Evolutionary conservation across 2,329 filamentous ascomycete genomes (phyloP), one percentile per base, ranked within the genome.

Genomic region (Nakataea oryzae): DNA sequence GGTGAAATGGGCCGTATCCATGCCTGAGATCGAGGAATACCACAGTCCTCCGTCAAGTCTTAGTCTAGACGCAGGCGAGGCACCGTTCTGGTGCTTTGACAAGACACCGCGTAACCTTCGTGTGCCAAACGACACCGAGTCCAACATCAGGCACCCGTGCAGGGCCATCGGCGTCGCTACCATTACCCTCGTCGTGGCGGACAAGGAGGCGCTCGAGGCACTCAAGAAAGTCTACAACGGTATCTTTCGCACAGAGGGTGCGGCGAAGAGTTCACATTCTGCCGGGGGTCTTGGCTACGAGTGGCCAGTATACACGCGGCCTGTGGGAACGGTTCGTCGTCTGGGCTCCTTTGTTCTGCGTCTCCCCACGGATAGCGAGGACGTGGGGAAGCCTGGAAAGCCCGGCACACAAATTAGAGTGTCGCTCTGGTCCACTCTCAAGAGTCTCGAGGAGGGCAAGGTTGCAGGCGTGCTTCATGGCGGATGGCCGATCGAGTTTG

Each of bases 31-130:
- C 24, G 61, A 32, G 28, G 61, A 47, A 41, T 64, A 63, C 0
- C 64, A 65, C 21, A 67, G 67, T 5, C 57, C 62, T 2, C 30
- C 6, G n/a, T n/a, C n/a, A n/a, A n/a, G 30, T 11, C 30, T 30
- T 11, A 11, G 30, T 11, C 65, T 75, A 1, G 71, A 74, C 11
- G 73, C 81, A 0, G 84, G 86, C 0, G 73, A 74, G 17, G 68
- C 86, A 13, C 87, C 86, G 0, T 89, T 89, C 66, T 89, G 82
- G 78, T 87, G 84, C 67, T 78, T 88, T 58, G 87, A 90, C 69
- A 72, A 82, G 14, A 88, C 86, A 2, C 73, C 78, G 2, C 71
- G 86, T 8, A 66, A 73, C n/a, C 69, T 83, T 2, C 73, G 86
- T 0, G 86, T 87, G 3, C 84, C 86, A 8, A 67, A 76, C 3